Percentiles rank a stretch among this genome's conserved stretches.
Conservation (phyloP, 2,329 filamentous ascomycete species). For the Penicillium sp. region DNA sequence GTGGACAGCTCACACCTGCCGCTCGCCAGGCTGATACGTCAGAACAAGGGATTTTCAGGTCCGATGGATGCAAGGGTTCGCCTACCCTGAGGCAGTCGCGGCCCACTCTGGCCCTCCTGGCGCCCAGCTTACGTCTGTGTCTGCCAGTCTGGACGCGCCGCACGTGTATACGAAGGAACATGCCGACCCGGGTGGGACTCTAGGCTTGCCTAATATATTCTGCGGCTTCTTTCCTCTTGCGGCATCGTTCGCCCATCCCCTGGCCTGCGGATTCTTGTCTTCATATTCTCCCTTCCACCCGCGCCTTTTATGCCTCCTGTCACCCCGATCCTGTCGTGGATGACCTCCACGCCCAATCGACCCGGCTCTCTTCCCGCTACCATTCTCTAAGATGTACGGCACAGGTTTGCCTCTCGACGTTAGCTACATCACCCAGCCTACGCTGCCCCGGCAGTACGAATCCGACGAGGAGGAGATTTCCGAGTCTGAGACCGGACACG, state of each 20-base stretch:
- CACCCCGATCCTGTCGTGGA: background rate
- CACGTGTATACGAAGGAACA: slow-evolving; percentile 13
- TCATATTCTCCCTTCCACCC: background rate
- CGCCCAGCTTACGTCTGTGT: background rate
- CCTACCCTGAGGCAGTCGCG: background rate
- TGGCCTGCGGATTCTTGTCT: background rate
- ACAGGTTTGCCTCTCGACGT: slow-evolving; percentile 32
- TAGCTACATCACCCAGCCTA: slow-evolving; percentile 37
- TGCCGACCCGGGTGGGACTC: slow-evolving; percentile 15
- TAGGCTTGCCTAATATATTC: background rate
- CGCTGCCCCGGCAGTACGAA: slow-evolving; percentile 41
- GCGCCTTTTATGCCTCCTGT: background rate
- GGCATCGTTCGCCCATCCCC: background rate
- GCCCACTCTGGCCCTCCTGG: background rate
- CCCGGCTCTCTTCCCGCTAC: background rate
- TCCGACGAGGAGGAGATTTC: slow-evolving; percentile 47
- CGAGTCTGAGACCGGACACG: slow-evolving; percentile 40
- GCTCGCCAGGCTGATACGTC: background rate
- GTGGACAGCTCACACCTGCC: background rate
- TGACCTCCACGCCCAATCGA: background rate
- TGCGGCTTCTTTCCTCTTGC: background rate
- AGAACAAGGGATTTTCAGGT: background rate
- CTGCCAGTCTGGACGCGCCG: background rate
- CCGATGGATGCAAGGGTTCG: background rate
- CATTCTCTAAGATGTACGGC: slow-evolving; percentile 31